These are phyloP conservation scores for Eucalyptus erythrocorys DNA, from an alignment of 345 rosid genomes.

Conservation along the genomic window DNA sequence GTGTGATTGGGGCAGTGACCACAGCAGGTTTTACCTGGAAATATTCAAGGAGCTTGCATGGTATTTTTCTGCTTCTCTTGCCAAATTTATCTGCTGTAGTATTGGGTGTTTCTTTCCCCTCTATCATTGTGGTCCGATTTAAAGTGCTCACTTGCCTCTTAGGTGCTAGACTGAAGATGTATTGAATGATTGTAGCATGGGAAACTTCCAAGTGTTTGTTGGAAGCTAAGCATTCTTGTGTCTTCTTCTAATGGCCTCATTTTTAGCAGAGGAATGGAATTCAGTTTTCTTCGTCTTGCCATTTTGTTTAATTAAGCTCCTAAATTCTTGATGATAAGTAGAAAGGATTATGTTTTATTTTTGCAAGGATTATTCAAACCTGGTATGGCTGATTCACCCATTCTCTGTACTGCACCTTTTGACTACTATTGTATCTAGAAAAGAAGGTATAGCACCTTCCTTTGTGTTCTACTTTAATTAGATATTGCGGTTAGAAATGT, in stretches of 20 bases:
- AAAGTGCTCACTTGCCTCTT: not conserved
- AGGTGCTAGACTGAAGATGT: not conserved
- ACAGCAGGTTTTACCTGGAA: slow-evolving; percentile 86
- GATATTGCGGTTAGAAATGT: not conserved
- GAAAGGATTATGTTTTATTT: not conserved
- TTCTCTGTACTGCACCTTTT: not conserved
- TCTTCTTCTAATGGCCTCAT: not conserved
- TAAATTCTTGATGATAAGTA: not conserved
- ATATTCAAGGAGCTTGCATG: slow-evolving; percentile 79
- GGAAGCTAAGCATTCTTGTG: not conserved
- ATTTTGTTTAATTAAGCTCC: not conserved
- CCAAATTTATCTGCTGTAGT: not conserved
- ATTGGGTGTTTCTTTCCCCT: not conserved
- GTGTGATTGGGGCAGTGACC: slow-evolving; percentile 64
- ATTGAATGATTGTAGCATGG: not conserved
- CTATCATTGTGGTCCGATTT: not conserved
- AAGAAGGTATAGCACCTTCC: not conserved
- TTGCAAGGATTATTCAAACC: not conserved
- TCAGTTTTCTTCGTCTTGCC: not conserved
- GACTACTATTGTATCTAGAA: not conserved
- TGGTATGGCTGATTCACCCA: not conserved
- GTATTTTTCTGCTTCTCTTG: slow-evolving; percentile 15
- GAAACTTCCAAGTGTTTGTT: not conserved
- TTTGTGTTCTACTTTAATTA: not conserved
- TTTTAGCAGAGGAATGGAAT: not conserved